Conservation (phyloP, 345 rosid genomes). For the Eucalyptus cladocalyx region DNA sequence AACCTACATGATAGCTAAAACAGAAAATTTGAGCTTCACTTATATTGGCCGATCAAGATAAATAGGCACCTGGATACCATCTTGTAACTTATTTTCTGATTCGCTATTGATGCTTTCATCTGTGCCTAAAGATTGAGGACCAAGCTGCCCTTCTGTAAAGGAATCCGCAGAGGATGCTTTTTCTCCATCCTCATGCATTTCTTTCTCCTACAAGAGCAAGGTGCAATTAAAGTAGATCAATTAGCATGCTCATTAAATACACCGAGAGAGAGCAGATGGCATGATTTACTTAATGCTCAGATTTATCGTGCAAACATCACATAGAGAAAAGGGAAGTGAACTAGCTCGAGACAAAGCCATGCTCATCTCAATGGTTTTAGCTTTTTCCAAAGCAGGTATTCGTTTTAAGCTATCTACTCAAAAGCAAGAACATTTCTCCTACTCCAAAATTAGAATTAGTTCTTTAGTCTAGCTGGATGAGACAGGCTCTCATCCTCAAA, state of each 20-base stretch:
- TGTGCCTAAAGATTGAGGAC: conserved; percentile 21
- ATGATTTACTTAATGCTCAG: neutral
- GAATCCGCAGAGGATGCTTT: conserved; percentile 16
- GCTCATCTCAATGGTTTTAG: neutral
- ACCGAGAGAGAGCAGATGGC: neutral
- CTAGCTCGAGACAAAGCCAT: neutral
- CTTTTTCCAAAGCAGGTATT: neutral
- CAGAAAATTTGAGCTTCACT: neutral
- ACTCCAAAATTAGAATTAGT: neutral
- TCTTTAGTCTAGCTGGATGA: neutral
- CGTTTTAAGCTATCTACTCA: neutral
- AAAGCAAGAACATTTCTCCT: neutral
- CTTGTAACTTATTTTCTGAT: conserved; percentile 25
- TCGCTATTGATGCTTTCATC: conserved; percentile 15
- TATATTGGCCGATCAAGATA: neutral
- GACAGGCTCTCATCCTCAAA: neutral
- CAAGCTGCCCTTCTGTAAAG: conserved; percentile 16
- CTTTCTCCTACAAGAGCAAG: conserved; percentile 23
- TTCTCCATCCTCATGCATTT: conserved; percentile 32
- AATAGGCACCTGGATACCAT: conserved; percentile 37
- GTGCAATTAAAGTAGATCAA: neutral
- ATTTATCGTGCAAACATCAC: neutral
- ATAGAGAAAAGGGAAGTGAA: neutral
- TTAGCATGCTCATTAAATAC: neutral
- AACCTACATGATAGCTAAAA: neutral